Base-by-base conservation (phyloP, 1,284 basidiomycete genomes). In the Ustilago shanxiensis region DNA sequence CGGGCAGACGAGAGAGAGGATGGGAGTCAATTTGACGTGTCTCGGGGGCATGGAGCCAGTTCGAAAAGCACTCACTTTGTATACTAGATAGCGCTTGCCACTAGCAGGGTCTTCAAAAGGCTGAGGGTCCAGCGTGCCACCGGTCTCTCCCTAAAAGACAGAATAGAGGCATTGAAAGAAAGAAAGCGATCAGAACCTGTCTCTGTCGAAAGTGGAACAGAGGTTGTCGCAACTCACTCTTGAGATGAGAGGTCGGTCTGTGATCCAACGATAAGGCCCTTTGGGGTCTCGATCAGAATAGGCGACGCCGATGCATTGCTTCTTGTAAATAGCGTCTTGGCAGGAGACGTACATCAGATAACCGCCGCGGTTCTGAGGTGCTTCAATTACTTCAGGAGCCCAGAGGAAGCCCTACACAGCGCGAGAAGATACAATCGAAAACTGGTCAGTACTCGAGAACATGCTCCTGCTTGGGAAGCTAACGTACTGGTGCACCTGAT, bases 271-370 rank as follows among this genome's bases (percentile, higher is more conserved):
- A 35, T 73, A 82, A 2, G 80, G 80, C 5, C 80, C 80, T 3
- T 65, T 52, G 1, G 73, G 73, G 20, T 70, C 64, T 22, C 41
- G 7, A n/a, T 71, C 64, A 4, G 75, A 71, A 47, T 82, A 80
- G 35, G 80, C 80, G n/a, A 75, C 71, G 39, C 71, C 79, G 26
- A 82, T 77, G 59, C 70, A 68, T 66, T 82, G 80, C 60, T 79
- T 79, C 37, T 56, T 68, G 49, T 60, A 61, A 14, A 47, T 35
- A 2, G 66, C 53, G 29, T 80, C 77, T 37, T 79, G 72, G 37
- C 60, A 62, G 9, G 78, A 75, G n/a, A 79, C 62, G 55, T 82
- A 82, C 76, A 82, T 76, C 20, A 82, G 66, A 24, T 73, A 79
- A 18, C 79, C 79, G 3, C 64, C 71, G n/a, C 80, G 50, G 0